These are phyloP conservation scores for Calonectria pseudoreteaudii DNA, from an alignment of 2,329 filamentous ascomycete species.

Conservation along the genomic window DNA sequence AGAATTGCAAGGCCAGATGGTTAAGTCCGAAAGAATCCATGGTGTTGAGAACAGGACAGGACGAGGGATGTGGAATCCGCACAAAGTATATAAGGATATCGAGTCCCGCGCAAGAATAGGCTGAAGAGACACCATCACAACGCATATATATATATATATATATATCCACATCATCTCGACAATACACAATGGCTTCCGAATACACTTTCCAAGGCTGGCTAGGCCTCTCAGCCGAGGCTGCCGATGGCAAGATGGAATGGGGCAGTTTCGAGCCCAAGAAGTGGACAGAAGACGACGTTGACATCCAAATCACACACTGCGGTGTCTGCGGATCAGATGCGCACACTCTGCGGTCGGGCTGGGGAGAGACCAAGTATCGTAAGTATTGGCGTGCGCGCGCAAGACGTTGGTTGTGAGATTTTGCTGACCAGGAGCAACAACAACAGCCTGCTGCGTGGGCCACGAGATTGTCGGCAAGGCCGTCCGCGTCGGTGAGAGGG, in stretches of 20 bases:
- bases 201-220: conserved; percentile 55
- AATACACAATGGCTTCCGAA: conserved; percentile 11
- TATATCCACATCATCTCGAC: neutral
- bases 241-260: conserved; percentile 66
- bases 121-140: neutral
- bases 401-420: neutral
- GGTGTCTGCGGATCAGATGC: conserved; percentile 74
- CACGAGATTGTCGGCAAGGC: conserved; percentile 74
- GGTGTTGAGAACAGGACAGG: neutral
- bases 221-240: conserved; percentile 54
- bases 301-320: conserved; percentile 74
- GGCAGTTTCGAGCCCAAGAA: conserved; percentile 70
- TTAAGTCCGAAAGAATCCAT: neutral
- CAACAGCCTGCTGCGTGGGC: conserved; percentile 65
- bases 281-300: conserved; percentile 74
- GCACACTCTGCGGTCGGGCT: conserved; percentile 68
- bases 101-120: neutral
- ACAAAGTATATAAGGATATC: neutral
- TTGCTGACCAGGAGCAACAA: conserved; percentile 25
- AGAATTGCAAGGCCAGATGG: neutral
- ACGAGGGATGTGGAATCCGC: neutral
- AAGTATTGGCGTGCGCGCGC: neutral
- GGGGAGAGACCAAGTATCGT: conserved; percentile 48
- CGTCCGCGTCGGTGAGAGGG: conserved; percentile 64
- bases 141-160: no score